Percentiles rank a stretch among this genome's conserved stretches.
These are phyloP conservation scores for Stagonosporopsis cucurbitacearum DNA, from an alignment of 2,329 filamentous ascomycete species.

Conservation along the genomic window DNA sequence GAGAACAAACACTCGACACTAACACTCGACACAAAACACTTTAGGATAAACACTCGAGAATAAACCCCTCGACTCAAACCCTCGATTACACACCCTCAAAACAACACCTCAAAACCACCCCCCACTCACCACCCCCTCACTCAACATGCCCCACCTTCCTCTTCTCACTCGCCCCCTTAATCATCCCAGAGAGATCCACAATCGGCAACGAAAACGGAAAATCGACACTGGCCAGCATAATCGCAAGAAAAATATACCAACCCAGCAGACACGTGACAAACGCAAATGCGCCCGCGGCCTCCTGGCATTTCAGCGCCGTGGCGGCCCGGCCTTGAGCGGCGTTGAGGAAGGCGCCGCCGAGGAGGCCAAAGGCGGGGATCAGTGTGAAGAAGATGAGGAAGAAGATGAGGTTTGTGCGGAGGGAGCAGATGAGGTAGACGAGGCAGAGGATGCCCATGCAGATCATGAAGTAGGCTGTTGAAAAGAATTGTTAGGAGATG, in stretches of 20 bases:
- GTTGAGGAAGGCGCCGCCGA: constrained; percentile 68
- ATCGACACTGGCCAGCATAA: constrained; percentile 60
- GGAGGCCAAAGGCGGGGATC: constrained; percentile 63
- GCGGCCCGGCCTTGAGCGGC: constrained; percentile 54
- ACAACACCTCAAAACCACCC: too few species aligned
- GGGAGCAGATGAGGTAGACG: constrained; percentile 71
- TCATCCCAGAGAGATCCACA: constrained; percentile 52
- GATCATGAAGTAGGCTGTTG: constrained; percentile 64
- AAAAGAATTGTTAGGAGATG: too few species aligned
- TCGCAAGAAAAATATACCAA: constrained; percentile 62
- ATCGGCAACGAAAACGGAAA: constrained; percentile 61
- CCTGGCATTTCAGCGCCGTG: constrained; percentile 34
- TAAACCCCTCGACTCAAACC: too few species aligned
- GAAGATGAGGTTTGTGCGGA: constrained; percentile 76
- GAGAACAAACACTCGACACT: too few species aligned
- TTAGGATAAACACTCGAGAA: too few species aligned
- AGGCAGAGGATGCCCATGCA: constrained; percentile 71
- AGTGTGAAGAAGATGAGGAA: constrained; percentile 72
- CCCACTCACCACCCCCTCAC: background rate
- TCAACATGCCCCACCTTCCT: constrained; percentile 33
- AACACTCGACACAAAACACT: too few species aligned
- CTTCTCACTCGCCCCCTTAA: constrained; percentile 54
- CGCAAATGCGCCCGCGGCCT: constrained; percentile 56
- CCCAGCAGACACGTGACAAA: constrained; percentile 58
- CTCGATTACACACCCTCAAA: too few species aligned